Base-by-base conservation (phyloP, 306 rosid genomes). In the Oxytropis ochrocephala region DNA sequence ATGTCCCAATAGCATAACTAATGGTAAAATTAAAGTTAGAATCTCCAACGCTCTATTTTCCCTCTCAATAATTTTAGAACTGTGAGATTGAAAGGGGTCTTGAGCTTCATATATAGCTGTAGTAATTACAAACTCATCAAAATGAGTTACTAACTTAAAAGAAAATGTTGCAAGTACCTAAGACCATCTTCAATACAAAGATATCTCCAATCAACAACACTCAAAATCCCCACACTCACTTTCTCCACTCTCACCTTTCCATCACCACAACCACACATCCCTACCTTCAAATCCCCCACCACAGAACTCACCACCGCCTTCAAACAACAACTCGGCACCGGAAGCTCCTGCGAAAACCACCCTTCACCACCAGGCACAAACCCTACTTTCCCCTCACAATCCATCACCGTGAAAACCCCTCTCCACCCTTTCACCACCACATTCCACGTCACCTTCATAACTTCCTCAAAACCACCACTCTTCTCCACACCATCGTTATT, bases 341-440 rank as follows among this genome's bases (percentile, higher is more conserved):
- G 89, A 0, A 89, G 83, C 82, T 85, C 90, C 72, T 80, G 75
- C 50, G 80, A 80, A 62, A 84, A 84, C 92, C 96, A 86, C 70
- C 82, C 87, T 11, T 78, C 82, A 0, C 74, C 54, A 0, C 83
- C 84, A 0, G 32, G 27, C 51, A 49, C 12, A 13, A 81, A 54
- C 8, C 74, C 59, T 70, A 77, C 27, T 56, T 70, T 81, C 56
- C 86, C 90, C 29, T 64, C 82, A 4, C 84, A 73, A 2, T 85
- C 90, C 88, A 82, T 74, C 95, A 84, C 80, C 4, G 77, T 74
- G 30, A 86, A 87, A 7, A 84, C 76, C 64, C 78, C 89, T 74
- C 48, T 65, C 94, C 96, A 84, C 69, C 88, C 89, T 21, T 63
- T 83, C 84, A 88, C 44, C 10, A 83, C 72, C 61, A 91, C 84